These are phyloP conservation scores for Penicillium corylophilum DNA, from an alignment of 2,329 filamentous ascomycete genomes.

Conservation along the genomic window DNA sequence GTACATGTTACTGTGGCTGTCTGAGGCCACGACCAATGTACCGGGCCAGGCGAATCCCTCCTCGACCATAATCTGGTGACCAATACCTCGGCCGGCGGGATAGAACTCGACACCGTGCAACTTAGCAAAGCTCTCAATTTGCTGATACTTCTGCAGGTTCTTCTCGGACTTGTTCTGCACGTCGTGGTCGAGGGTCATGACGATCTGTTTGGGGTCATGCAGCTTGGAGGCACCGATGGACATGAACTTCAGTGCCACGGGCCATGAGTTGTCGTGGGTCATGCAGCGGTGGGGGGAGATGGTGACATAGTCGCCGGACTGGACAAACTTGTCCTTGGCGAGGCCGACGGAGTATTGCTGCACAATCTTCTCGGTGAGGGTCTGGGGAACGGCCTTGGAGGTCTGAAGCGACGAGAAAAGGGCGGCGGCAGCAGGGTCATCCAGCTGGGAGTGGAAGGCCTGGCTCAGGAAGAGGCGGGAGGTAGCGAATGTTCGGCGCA, in stretches of 20 bases:
- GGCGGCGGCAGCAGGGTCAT: conserved; percentile 62
- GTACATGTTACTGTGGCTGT: conserved; percentile 75
- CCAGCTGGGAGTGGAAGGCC: conserved; percentile 64
- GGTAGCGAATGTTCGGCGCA: conserved; percentile 32
- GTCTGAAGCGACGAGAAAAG: conserved; percentile 74
- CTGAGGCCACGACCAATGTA: conserved; percentile 73
- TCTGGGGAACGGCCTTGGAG: conserved; percentile 60
- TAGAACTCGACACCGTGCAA: conserved; percentile 77
- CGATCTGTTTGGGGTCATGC: conserved; percentile 69
- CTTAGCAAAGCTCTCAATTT: conserved; percentile 79
- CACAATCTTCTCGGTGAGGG: conserved; percentile 88
- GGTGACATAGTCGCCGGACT: conserved; percentile 79
- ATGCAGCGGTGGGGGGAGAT: conserved; percentile 72
- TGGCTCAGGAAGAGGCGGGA: conserved; percentile 42
- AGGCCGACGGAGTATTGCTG: conserved; percentile 78
- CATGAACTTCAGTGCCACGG: conserved; percentile 77
- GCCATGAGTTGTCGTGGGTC: conserved; percentile 84
- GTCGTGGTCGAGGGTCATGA: conserved; percentile 85
- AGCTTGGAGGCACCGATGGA: conserved; percentile 75
- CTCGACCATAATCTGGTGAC: conserved; percentile 76
- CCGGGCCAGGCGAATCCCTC: conserved; percentile 83
- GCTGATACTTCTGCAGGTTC: conserved; percentile 78
- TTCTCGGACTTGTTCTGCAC: conserved; percentile 77
- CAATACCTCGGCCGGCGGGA: conserved; percentile 75
- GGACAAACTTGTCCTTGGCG: conserved; percentile 70